These are phyloP conservation scores for Mallotus japonicus DNA, from an alignment of 441 rosid species.

Conservation along the genomic window DNA sequence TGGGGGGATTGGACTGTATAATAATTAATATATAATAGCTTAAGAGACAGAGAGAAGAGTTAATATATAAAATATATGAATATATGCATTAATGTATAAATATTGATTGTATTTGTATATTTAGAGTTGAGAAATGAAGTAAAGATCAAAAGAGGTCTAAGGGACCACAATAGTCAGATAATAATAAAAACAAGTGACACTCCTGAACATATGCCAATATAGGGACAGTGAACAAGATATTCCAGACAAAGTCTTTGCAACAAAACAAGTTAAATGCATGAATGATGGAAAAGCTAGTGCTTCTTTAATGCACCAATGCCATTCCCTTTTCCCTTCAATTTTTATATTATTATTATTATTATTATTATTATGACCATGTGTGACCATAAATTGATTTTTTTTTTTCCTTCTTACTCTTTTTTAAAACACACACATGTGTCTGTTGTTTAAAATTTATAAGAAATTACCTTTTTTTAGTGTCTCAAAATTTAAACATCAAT, in stretches of 20 bases:
- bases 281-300: conserved; percentile 26
- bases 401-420: no score
- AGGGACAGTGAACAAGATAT: conserved; percentile 37
- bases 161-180: conserved; percentile 25
- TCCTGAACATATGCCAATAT: conserved; percentile 27
- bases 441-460: no score
- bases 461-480: no score
- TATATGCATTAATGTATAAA: background rate
- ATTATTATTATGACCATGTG: no score
- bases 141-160: conserved; percentile 16
- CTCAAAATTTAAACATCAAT: no score
- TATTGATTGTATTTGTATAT: background rate
- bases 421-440: no score
- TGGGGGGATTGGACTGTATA: conserved; percentile 26
- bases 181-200: background rate
- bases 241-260: conserved; percentile 37
- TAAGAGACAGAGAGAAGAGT: conserved; percentile 1
- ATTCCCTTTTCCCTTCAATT: background rate
- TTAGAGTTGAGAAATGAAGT: conserved; percentile 11
- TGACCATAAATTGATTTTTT: no score
- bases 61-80: background rate
- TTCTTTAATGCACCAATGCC: conserved; percentile 4
- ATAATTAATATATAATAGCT: background rate
- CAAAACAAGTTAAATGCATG: conserved; percentile 25
- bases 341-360: no score